Base-by-base conservation (phyloP, 495 filamentous ascomycete genomes). In the Hypoxylon crocopeplum region DNA sequence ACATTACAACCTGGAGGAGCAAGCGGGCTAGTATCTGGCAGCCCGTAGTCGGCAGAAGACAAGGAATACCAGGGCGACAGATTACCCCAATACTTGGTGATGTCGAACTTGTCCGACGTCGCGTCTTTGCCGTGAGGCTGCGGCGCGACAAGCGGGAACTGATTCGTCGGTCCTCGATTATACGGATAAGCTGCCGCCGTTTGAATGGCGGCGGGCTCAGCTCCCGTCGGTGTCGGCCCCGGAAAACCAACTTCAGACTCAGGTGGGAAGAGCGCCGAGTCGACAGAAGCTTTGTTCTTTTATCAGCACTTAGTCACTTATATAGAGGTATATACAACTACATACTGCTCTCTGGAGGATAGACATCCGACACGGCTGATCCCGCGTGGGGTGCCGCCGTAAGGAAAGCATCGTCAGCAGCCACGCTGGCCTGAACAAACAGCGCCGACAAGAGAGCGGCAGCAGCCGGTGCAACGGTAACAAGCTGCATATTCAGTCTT, bases 1-100 rank as follows among this genome's bases (percentile, higher is more conserved):
- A 86, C 82, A 37, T 77, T 78, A 2, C 79, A 75, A 13, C 81
- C 82, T 1, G 52, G 16, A 1, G 67, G 67, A n/a, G 60, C 64
- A 12, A 69, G 56, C 16, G 67, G 67, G 45, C 56, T 69, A 19
- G 67, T 56, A 37, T 69, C 46, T n/a, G 67, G 64, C 13, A 69
- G 45, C 0, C 60, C 67, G 22, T 64, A 69, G 34, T 69, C 67
- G 39, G 67, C 59, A 10, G 67, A 69, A 2, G 59, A 62, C 12
- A 69, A 33, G 3, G 67, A 69, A 45, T 69, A 69, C 67, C 67
- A 69, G 13, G 67, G 67, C 7, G 67, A 67, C 40, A 69, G 42
- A 25, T 69, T 69, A 12, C 67, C 67, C 67, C 67, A 69, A 12
- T 69, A 67, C 21, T 62, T 67, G 15, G 67, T 64, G 10, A 69